Evolutionary conservation across 495 filamentous ascomycete genomes (phyloP), one percentile per base, ranked within the genome.

Genomic region (Massariosphaeria phaeospora): DNA sequence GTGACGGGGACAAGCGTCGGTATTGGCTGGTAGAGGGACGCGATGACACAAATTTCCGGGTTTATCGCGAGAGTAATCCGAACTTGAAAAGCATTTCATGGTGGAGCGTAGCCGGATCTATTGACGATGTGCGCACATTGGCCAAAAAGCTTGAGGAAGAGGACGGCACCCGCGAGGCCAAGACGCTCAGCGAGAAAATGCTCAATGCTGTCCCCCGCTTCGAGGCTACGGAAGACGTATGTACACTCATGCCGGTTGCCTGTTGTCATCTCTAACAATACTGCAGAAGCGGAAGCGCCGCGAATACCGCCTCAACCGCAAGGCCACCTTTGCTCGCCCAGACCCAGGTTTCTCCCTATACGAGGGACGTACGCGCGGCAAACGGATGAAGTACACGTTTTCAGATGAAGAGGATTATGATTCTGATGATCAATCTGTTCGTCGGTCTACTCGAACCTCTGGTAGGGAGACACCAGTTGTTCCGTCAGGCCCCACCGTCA

Each of bases 1-100:
- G 82, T 21, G 93, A 98, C 68, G 87, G 87, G 48, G 77, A 94
- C 55, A 95, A 94, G 72, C 82, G 94, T 26, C 79, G 88, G 48
- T 97, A 95, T 70, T 98, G 85, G 79, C 77, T 98, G 27, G 82
- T 97, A 50, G 93, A 97, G 68, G 93, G 93, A 11, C 82, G 85
- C 61, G 91, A 97, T 65, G 94, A 98, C 68, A 97, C 93, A 5
- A 74, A 84, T 45, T 97, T 97, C 67, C 78, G 93, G 35, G 78
- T 98, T n/a, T 98, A 97, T 67, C 77, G 94, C 33, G 93, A 98
- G 70, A 91, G 88, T 69, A 94, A 93, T 60, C 86, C 89, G 5
- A 79, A 80, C 0, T 74, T 84, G 33, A 83, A 88, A 55, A 79
- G 84, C 48, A 79, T 84, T 55, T 86, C 83, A 17, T 98, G 94